A percentile compares a stretch with the other conserved stretches of the same genome.
Evolutionary conservation across 2,329 filamentous ascomycete species (phyloP).

Genomic region (Didymella pomorum): DNA sequence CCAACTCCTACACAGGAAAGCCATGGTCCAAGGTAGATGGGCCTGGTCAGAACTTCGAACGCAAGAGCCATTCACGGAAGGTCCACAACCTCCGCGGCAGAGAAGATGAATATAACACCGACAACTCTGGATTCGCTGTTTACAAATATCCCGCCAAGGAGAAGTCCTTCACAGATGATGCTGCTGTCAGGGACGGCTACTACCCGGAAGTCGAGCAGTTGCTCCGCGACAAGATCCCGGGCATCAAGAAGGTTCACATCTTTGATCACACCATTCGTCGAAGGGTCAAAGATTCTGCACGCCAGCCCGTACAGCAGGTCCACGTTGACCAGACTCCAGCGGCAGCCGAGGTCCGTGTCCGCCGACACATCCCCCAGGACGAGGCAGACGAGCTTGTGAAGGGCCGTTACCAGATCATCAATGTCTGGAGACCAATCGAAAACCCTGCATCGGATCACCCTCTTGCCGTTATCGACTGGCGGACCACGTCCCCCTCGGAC

Average conservation of each 20-base stretch:
- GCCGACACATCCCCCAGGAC: slow-evolving; percentile 64
- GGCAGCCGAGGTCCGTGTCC: slow-evolving; percentile 68
- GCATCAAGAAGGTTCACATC: slow-evolving; percentile 68
- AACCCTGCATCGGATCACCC: slow-evolving; percentile 71
- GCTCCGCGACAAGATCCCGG: slow-evolving; percentile 62
- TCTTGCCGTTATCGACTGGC: slow-evolving; percentile 72
- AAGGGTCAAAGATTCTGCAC: slow-evolving; percentile 61
- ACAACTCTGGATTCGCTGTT: slow-evolving; percentile 67
- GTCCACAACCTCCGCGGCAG: slow-evolving; percentile 65
- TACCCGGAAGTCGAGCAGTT: slow-evolving; percentile 69
- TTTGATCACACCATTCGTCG: slow-evolving; percentile 77
- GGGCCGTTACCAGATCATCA: slow-evolving; percentile 71
- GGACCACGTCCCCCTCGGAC: slow-evolving; percentile 64
- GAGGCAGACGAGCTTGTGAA: slow-evolving; percentile 66
- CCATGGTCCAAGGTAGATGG: slow-evolving; percentile 73
- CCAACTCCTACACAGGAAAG: slow-evolving; percentile 59
- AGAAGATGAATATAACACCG: slow-evolving; percentile 61
- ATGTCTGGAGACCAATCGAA: slow-evolving; percentile 74
- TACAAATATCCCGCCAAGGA: slow-evolving; percentile 62
- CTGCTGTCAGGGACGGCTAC: slow-evolving; percentile 63
- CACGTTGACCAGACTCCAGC: slow-evolving; percentile 75
- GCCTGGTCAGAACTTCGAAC: slow-evolving; percentile 62
- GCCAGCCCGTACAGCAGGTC: slow-evolving; percentile 73
- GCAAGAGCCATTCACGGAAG: slow-evolving; percentile 55
- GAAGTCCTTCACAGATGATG: slow-evolving; percentile 64